Evolutionary conservation across 768 basidiomycete genomes (phyloP).

Genomic region (Serendipita sp.): DNA sequence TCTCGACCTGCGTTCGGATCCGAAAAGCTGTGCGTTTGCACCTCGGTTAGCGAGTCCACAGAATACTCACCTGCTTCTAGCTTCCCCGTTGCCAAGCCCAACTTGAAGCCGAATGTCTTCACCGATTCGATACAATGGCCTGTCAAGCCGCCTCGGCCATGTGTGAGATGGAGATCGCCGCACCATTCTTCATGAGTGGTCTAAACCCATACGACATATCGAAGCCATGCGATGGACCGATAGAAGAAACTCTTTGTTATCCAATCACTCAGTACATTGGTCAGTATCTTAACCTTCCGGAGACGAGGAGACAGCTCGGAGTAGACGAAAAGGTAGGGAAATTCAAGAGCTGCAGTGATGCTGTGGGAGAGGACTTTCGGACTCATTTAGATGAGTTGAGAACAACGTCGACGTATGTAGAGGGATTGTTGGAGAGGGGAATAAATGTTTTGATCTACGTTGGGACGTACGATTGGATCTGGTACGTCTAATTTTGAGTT

Average conservation of each 20-base stretch:
- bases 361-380: constrained; percentile 35
- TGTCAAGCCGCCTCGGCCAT: constrained; percentile 53
- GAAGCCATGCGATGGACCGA: constrained; percentile 35
- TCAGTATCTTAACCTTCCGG: constrained; percentile 43
- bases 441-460: constrained; percentile 38
- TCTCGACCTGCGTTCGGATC: constrained; percentile 8
- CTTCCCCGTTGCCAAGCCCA: constrained; percentile 49
- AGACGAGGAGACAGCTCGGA: constrained; percentile 36
- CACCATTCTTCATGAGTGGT: constrained; percentile 24
- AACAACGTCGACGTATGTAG: constrained; percentile 25
- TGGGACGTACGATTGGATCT: constrained; percentile 51
- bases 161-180: constrained; percentile 40
- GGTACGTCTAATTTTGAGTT: constrained; percentile 20
- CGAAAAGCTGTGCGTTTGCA: not conserved
- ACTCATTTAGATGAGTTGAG: constrained; percentile 30
- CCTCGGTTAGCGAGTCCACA: not conserved
- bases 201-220: constrained; percentile 54
- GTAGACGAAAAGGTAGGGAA: constrained; percentile 32
- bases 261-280: constrained; percentile 36
- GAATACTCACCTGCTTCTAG: constrained; percentile 18
- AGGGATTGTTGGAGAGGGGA: constrained; percentile 36
- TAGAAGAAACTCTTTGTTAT: constrained; percentile 38
- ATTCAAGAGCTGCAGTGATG: constrained; percentile 39
- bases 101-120: constrained; percentile 42
- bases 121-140: constrained; percentile 45